These are phyloP conservation scores for Colletotrichum godetiae DNA, from an alignment of 2,329 filamentous ascomycete genomes.

Conservation along the genomic window DNA sequence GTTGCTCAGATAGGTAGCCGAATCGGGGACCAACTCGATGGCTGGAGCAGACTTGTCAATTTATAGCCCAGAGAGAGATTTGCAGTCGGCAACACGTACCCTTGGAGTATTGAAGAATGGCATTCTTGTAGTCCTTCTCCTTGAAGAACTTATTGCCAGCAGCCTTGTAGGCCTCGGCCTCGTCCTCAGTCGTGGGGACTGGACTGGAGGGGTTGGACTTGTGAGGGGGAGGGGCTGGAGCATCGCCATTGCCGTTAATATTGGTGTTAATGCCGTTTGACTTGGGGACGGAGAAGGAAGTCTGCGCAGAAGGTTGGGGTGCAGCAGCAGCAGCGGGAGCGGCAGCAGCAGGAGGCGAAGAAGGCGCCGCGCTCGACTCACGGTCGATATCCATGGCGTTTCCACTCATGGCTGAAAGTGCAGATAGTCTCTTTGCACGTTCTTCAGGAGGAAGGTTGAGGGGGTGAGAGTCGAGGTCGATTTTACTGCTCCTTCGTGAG, in stretches of 20 bases:
- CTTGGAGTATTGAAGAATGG: conserved; percentile 94
- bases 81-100: conserved; percentile 64
- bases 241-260: conserved; percentile 57
- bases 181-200: conserved; percentile 67
- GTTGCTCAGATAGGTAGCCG: conserved; percentile 92
- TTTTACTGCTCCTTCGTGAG: conserved; percentile 61
- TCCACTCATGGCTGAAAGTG: conserved; percentile 68
- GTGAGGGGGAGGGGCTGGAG: conserved; percentile 79
- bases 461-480: conserved; percentile 81
- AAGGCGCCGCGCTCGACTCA: conserved; percentile 64
- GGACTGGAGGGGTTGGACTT: conserved; percentile 72
- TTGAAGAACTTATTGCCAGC: conserved; percentile 98
- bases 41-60: conserved; percentile 64
- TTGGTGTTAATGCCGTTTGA: conserved; percentile 60
- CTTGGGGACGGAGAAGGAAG: conserved; percentile 65
- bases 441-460: conserved; percentile 92
- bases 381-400: conserved; percentile 83
- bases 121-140: conserved; percentile 87
- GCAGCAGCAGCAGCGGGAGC: conserved; percentile 53
- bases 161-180: conserved; percentile 92
- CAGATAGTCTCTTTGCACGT: conserved; percentile 76
- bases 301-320: conserved; percentile 49
- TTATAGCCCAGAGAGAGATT: background rate
- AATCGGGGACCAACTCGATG: conserved; percentile 86
- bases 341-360: conserved; percentile 63